Conservation (phyloP, 257 asterid genomes). For the Solanum neorickii region DNA sequence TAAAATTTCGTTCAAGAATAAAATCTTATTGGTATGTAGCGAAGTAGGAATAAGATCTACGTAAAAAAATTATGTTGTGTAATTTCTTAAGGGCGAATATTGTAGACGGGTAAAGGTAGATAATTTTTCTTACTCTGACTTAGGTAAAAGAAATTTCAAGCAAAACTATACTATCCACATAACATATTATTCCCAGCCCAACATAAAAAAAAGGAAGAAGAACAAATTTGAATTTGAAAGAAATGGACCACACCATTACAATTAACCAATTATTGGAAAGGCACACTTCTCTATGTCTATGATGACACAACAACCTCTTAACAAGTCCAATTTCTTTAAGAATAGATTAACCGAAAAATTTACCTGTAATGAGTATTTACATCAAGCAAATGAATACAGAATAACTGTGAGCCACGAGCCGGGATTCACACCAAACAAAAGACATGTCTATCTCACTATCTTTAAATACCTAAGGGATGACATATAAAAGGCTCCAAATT, state of each 20-base stretch:
- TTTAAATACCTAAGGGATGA: not conserved
- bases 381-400: not conserved
- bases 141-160: not conserved
- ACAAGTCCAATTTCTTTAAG: not conserved
- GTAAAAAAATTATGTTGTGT: not conserved
- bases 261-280: not conserved
- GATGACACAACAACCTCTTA: not conserved
- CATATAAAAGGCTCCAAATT: not conserved
- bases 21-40: not conserved
- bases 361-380: not conserved
- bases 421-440: not conserved
- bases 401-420: not conserved
- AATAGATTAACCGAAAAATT: not conserved
- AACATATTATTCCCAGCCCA: not conserved
- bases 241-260: not conserved
- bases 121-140: not conserved
- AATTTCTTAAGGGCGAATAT: not conserved
- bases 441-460: not conserved
- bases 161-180: not conserved
- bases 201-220: not conserved
- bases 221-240: not conserved
- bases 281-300: not conserved
- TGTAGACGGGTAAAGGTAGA: not conserved
- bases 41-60: too few relatives aligned
- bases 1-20: too few relatives aligned